phyloP scores from a whole-genome alignment of 176 grass and related monocot genomes.

The Juncus inflexus region DNA sequence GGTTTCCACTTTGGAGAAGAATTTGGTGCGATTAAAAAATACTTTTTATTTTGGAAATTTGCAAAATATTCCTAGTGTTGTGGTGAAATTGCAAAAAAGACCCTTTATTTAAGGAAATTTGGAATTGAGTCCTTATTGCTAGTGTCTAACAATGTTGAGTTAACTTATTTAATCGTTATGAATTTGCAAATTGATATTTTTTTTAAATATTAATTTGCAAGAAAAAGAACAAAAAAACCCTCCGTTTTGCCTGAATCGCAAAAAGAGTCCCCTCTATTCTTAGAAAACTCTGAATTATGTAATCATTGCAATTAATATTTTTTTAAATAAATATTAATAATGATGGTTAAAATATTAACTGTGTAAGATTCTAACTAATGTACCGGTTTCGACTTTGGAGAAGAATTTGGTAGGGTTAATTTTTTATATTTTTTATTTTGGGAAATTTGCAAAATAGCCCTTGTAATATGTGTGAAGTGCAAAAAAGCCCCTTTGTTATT shows the following conservation, averaged over 20 bases:
- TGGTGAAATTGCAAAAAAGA: background rate
- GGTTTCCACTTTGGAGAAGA: slow-evolving; percentile 73
- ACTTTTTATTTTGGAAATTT: background rate
- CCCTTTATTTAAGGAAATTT: slow-evolving; percentile 1
- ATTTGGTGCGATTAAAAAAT: slow-evolving; percentile 50
- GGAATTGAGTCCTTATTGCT: background rate
- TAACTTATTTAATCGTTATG: background rate
- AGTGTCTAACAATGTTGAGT: background rate
- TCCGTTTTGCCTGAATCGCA: no score
- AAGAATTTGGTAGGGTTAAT: slow-evolving; percentile 58
- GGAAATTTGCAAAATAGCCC: no score
- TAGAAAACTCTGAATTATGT: no score
- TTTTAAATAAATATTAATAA: no score
- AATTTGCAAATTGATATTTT: background rate
- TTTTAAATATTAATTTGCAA: no score
- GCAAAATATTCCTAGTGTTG: background rate
- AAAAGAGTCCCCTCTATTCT: no score
- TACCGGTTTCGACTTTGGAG: slow-evolving; percentile 75
- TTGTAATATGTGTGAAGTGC: background rate
- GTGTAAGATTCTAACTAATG: no score
- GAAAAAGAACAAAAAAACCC: no score
- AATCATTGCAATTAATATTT: no score
- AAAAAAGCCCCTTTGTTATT: background rate
- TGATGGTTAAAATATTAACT: no score
- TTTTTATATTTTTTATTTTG: background rate